Percentiles rank a stretch among this genome's conserved stretches.
phyloP scores from a whole-genome alignment of 345 rosid species.

The Melaleuca alternifolia region DNA sequence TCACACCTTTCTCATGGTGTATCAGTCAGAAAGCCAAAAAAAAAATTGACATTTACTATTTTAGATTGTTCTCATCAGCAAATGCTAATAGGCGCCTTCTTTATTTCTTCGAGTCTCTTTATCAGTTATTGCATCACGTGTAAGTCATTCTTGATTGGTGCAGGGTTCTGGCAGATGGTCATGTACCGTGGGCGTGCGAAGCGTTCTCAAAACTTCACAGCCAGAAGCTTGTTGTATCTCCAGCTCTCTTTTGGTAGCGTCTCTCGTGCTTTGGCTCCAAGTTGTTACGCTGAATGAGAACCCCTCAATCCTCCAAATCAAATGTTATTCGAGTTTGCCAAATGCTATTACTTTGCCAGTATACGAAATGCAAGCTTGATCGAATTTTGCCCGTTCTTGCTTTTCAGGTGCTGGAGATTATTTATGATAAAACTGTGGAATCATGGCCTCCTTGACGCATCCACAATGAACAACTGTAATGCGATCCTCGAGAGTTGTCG shows the following conservation, averaged over 20 bases:
- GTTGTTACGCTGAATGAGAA: neutral
- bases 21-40: neutral
- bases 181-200: slow-evolving; percentile 87
- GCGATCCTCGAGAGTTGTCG: slow-evolving; percentile 42
- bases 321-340: neutral
- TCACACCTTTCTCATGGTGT: neutral
- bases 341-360: neutral
- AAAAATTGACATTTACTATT: neutral
- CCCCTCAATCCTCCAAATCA: neutral
- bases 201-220: slow-evolving; percentile 70
- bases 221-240: slow-evolving; percentile 25
- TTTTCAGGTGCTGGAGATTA: slow-evolving; percentile 84
- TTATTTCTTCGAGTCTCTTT: neutral
- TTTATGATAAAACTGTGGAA: slow-evolving; percentile 97
- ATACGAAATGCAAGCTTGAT: neutral
- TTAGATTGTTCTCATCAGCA: neutral
- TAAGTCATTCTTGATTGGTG: neutral
- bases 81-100: neutral
- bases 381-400: neutral
- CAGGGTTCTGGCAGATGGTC: slow-evolving; percentile 86
- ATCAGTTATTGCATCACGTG: neutral
- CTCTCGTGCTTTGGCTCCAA: neutral
- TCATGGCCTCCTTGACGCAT: slow-evolving; percentile 86
- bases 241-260: slow-evolving; percentile 52
- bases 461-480: slow-evolving; percentile 84